Base-by-base conservation (phyloP, 768 basidiomycete species). In the Auriscalpium orientale region DNA sequence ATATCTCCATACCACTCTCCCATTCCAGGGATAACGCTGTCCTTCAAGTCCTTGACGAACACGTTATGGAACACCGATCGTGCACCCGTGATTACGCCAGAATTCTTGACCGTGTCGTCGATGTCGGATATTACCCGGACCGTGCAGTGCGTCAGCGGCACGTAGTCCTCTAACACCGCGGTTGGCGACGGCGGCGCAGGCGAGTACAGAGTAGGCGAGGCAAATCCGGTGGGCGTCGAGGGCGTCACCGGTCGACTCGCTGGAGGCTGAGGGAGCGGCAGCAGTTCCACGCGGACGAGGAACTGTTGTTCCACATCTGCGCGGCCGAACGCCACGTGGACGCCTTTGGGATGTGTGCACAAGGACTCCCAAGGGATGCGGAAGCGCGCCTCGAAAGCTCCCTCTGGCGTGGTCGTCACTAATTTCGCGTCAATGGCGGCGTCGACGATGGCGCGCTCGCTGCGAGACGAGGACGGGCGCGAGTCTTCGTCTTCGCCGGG, bases 51-150 rank as follows among this genome's bases (percentile, higher is more conserved):
- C 63, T 87, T 87, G 15, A 92, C 92, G 58, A 99, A 98, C 0
- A 95, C 93, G 65, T 94, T 95, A 55, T 85, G 78, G 68, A 98
- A 97, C 4, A 91, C 85, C 1, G 84, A 76, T 44, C 92, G 79
- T 1, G 91, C 85, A 0, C 95, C 95, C 3, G 76, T 74, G 6
- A 87, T 64, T n/a, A 99, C 78, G 47, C 86, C 84, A 0, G 92
- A 86, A 22, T 78, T 66, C 65, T 95, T 95, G 55, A 97, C 78
- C 0, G 95, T 98, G 70, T 98, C 95, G 65, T 98, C 95, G 45
- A 98, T 87, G 63, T 98, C 95, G 8, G 92, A 95, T 13, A 98
- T 86, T 54, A 95, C 80, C 16, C 91, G 84, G 13, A 95, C 70
- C 2, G 79, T 78, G 2, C 80, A 79, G 62, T 83, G 72, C 0